Conservation (phyloP, 1,284 basidiomycete species). For the Cutaneotrichosporon sp. region DNA sequence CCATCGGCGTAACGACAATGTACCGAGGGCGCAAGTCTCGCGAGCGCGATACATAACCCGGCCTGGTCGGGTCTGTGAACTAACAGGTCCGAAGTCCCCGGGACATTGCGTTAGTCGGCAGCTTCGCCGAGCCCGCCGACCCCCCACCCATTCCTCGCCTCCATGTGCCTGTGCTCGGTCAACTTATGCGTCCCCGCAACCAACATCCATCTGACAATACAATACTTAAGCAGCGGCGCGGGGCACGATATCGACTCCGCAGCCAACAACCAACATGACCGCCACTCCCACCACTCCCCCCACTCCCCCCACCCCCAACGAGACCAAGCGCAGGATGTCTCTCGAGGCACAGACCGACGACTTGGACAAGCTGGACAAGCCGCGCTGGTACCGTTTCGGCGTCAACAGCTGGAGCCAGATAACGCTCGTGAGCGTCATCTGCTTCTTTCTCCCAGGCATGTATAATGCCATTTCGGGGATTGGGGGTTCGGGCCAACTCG, state of each 20-base stretch:
- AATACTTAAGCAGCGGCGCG: neutral
- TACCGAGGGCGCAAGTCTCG: too few relatives aligned
- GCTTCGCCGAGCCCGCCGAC: slow-evolving; percentile 3
- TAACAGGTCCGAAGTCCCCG: too few relatives aligned
- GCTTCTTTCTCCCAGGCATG: slow-evolving; percentile 29
- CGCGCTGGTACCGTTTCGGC: slow-evolving; percentile 5
- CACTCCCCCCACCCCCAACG: neutral
- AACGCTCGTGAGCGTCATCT: slow-evolving; percentile 24
- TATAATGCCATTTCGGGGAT: slow-evolving; percentile 30
- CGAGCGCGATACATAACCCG: too few relatives aligned
- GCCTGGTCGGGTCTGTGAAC: too few relatives aligned
- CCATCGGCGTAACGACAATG: too few relatives aligned
- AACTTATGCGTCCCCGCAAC: neutral
- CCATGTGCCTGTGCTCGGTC: neutral
- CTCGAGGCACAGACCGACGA: neutral
- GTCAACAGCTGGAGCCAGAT: slow-evolving; percentile 26
- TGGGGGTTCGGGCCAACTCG: slow-evolving; percentile 28
- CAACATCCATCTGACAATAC: neutral
- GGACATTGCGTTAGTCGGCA: neutral
- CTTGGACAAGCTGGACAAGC: neutral
- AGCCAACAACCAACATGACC: neutral
- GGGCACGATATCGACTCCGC: neutral
- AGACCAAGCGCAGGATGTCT: neutral
- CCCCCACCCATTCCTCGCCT: neutral
- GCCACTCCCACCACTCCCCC: neutral